phyloP scores from a whole-genome alignment of 1,284 basidiomycete species.

The Apiotrichum domesticum region DNA sequence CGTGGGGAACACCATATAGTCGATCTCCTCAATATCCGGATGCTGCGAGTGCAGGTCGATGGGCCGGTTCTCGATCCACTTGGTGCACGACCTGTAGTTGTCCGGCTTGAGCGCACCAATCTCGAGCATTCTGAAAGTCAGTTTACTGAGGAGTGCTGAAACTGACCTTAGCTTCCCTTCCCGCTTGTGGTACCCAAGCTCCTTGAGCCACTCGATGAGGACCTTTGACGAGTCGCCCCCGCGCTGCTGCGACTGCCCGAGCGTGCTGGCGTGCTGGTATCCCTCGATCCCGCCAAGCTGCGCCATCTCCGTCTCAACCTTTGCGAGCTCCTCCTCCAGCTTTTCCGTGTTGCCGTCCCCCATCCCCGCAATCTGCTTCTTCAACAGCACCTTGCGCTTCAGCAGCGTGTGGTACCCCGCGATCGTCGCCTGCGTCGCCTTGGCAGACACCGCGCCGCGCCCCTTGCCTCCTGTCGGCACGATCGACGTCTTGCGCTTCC shows the following conservation, averaged over 20 bases:
- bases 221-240: slow-evolving; percentile 79
- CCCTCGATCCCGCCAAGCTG: slow-evolving; percentile 64
- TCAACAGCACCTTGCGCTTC: slow-evolving; percentile 32
- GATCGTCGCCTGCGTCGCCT: slow-evolving; percentile 40
- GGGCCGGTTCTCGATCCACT: slow-evolving; percentile 66
- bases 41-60: slow-evolving; percentile 78
- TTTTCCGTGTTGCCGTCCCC: no score
- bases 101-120: slow-evolving; percentile 77
- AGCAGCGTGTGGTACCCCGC: slow-evolving; percentile 41
- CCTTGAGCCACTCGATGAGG: slow-evolving; percentile 65
- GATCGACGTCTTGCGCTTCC: slow-evolving; percentile 13
- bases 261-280: slow-evolving; percentile 72
- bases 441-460: slow-evolving; percentile 20
- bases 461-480: neutral
- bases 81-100: slow-evolving; percentile 61
- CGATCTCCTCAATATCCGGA: slow-evolving; percentile 68
- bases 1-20: slow-evolving; percentile 57
- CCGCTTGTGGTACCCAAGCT: slow-evolving; percentile 38
- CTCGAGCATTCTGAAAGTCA: slow-evolving; percentile 61
- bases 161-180: slow-evolving; percentile 16
- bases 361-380: slow-evolving; percentile 12
- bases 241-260: slow-evolving; percentile 69
- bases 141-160: neutral
- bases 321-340: slow-evolving; percentile 40
- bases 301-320: slow-evolving; percentile 59